phyloP scores from a whole-genome alignment of 2,329 filamentous ascomycete genomes.

The Diaporthe eres region DNA sequence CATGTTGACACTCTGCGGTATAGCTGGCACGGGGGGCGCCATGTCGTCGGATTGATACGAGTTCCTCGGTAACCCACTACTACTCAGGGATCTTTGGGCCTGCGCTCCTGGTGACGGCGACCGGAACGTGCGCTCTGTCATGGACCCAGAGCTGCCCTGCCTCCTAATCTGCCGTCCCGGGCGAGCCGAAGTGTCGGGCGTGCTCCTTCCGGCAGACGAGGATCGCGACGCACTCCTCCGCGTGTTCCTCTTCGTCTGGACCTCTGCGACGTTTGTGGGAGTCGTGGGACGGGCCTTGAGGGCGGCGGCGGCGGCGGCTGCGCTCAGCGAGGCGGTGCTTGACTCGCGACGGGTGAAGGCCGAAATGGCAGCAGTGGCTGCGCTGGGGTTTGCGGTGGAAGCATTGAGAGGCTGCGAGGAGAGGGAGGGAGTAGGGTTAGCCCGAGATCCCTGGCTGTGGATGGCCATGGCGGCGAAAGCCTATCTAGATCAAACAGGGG shows the following conservation, averaged over 20 bases:
- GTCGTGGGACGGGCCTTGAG: conserved; percentile 83
- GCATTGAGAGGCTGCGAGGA: conserved; percentile 71
- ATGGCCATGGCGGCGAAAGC: conserved; percentile 26
- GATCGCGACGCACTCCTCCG: conserved; percentile 81
- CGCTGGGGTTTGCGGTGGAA: conserved; percentile 77
- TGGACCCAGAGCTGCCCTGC: conserved; percentile 80
- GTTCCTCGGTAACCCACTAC: conserved; percentile 44
- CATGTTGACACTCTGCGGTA: conserved; percentile 68
- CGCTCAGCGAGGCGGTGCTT: conserved; percentile 78
- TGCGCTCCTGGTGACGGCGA: conserved; percentile 74
- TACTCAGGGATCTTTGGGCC: conserved; percentile 47
- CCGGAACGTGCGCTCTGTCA: conserved; percentile 91
- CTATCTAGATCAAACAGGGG: conserved; percentile 10
- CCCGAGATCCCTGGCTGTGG: conserved; percentile 20
- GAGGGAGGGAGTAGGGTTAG: conserved; percentile 38
- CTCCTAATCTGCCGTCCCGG: conserved; percentile 64
- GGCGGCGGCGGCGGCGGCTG: conserved; percentile 88
- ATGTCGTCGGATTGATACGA: conserved; percentile 62
- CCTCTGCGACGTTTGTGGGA: conserved; percentile 83
- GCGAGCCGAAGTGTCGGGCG: conserved; percentile 46
- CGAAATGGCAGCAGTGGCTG: conserved; percentile 83
- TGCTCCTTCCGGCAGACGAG: conserved; percentile 63
- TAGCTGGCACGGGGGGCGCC: conserved; percentile 82
- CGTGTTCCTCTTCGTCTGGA: conserved; percentile 88
- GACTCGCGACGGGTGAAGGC: conserved; percentile 81